Evolutionary conservation across 75 land plant species (phyloP).

Genomic region (Selaginella tamariscina): DNA sequence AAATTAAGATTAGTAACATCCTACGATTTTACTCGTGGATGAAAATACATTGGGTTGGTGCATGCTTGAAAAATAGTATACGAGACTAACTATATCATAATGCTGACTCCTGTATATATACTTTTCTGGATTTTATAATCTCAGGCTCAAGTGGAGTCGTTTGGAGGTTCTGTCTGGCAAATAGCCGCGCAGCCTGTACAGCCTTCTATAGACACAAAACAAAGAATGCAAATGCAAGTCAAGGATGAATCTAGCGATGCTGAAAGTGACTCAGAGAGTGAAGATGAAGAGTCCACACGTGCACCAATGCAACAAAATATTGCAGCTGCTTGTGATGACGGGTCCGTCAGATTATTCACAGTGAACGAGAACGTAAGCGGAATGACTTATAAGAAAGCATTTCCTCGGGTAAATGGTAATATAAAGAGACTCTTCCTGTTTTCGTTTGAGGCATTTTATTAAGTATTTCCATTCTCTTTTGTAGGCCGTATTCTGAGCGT

Average conservation of each 20-base stretch:
- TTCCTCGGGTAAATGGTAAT: constrained; percentile 90
- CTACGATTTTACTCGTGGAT: too few relatives aligned
- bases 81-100: too few relatives aligned
- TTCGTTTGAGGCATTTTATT: background rate
- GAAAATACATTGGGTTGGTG: too few relatives aligned
- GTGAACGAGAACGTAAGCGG: constrained; percentile 31
- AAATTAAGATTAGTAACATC: too few relatives aligned
- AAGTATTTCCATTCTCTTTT: background rate
- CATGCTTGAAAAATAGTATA: too few relatives aligned
- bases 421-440: background rate
- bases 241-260: constrained; percentile 22
- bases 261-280: constrained; percentile 36
- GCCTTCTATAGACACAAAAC: background rate
- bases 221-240: constrained; percentile 6
- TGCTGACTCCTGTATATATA: too few relatives aligned
- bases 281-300: constrained; percentile 17
- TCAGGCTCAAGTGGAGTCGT: constrained; percentile 32
- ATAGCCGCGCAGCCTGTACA: constrained; percentile 67
- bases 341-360: constrained; percentile 58
- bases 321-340: constrained; percentile 96
- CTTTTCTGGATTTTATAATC: too few relatives aligned
- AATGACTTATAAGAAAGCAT: constrained; percentile 45
- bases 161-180: constrained; percentile 90
- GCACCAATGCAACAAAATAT: constrained; percentile 22
- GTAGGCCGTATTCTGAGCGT: constrained; percentile 80